Base-by-base conservation (phyloP, 2,329 filamentous ascomycete species). In the Pleoardoris graminearum region DNA sequence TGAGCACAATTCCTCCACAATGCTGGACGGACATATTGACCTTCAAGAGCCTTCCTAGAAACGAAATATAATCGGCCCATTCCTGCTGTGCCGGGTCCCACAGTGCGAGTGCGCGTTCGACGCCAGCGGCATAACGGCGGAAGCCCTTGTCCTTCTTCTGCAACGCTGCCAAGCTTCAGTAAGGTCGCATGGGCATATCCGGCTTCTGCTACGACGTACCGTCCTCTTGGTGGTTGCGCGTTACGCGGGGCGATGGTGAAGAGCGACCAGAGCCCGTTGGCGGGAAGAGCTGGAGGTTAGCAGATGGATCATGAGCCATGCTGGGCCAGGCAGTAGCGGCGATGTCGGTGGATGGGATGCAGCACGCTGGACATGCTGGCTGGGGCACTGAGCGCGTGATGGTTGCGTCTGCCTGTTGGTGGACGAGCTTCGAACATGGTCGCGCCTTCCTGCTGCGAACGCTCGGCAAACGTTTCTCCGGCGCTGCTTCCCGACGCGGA, bases 1-100 rank as follows among this genome's bases (percentile, higher is more conserved):
- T 71, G 59, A 71, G 69, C 63, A 54, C 41, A 48, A 38, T 50
- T 46, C 43, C 49, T 50, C 46, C 51, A 37, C 12, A 21, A 30
- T 36, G 23, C 36, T 37, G 38, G 52, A 50, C 48, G 57, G 58
- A 53, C 50, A 41, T 57, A 59, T 69, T 63, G 72, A 92, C 90
- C 85, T 97, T 97, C 57, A 96, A 80, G 43, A 99, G 80, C 57
- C 91, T 86, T 70, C 90, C 95, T 50, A 99, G 78, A 72, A 97
- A 99, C 16, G 93, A 96, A 67, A 99, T 99, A 71, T 99, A 99
- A 77, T 99, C 94, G 43, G 95, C 94, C 94, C 94, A 99, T 85
- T 99, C 94, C 76, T 97, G 91, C 62, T 97, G 81, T 25, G 91
- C 86, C 14, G 90, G 92, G 71, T 99, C 94, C 77, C 97, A 99